Base-by-base conservation (phyloP, 2,329 filamentous ascomycete species). In the Stagonosporopsis vannaccii region DNA sequence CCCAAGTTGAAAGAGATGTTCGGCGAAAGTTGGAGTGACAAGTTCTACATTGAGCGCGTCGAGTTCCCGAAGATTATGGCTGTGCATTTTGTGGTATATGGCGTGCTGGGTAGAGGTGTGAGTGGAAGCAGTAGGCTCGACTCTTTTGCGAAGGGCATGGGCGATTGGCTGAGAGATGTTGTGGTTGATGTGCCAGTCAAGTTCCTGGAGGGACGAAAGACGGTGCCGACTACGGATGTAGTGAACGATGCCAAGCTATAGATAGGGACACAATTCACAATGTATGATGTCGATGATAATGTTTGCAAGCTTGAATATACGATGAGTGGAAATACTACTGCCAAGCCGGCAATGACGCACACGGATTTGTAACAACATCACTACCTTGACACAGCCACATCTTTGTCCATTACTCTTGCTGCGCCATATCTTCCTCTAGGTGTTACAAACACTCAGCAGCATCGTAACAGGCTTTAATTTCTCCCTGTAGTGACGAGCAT, bases 71-170 rank as follows among this genome's bases (percentile, higher is more conserved):
- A 58, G 2, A 74, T 75, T 0, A 52, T 60, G 46, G 71, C 71
- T 0, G 71, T 75, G 41, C 72, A 76, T 49, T 75, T 75, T 49
- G 71, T 78, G 2, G 66, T 77, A 6, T 75, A 77, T 60, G 73
- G 73, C 1, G 69, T 77, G 32, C 42, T 77, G 33, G 75, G 73
- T 4, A 50, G 72, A 12, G 76, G 76, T 7, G 74, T 85, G 3
- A 84, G 80, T 58, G 82, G 81, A 52, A 80, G 78, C 9, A 75
- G 70, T 22, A 64, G 76, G 35, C 59, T 85, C 17, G 83, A 85
- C 70, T 71, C 72, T 11, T 71, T 84, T 59, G 83, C 80, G 1
- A 85, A 85, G 63, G 81, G 82, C 0, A 82, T 84, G 62, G 80
- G 76, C 13, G 82, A 84, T 71, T 84, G 80, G 67, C 62, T 84